Base-by-base conservation (phyloP, 1,284 basidiomycete genomes). In the Lentinula novae-zelandiae region DNA sequence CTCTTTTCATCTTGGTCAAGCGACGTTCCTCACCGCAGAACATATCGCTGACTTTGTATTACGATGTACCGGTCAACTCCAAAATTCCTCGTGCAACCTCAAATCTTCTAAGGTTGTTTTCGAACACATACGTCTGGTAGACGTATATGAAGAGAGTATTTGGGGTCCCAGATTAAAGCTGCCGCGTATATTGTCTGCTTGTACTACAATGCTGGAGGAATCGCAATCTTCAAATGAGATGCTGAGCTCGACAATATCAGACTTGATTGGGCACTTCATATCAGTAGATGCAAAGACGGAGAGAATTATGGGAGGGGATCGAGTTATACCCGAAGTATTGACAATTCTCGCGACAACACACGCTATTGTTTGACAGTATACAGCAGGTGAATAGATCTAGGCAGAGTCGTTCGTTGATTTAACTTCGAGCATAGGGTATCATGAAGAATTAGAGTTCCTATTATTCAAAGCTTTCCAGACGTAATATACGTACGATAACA, bases 111-210 rank as follows among this genome's bases (percentile, higher is more conserved):
- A 33, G 22, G 6, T 15, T 39, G 27, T 34, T 10, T 33, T 60
- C n/a, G 53, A 60, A 40, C 44, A 39, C 38, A n/a, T 63, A 10
- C 49, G 33, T 15, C 39, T 63, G 10, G 62, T 63, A 22, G 62
- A 63, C 36, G 58, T 53, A 6, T 63, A 63, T 39, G 62, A 63
- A 54, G 55, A 56, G 33, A 63, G 62, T 17, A 63, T 63, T 4
- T 63, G 62, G 62, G 62, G 62, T 13, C 49, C 46, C 34, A 49
- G 62, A 36, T 46, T 60, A 7, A 53, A 56, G n/a, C 34, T 60
- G 54, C 58, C 58, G 9, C 62, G 36, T 31, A 60, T 63, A 15
- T 15, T 60, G 17, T 48, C 58, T 20, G 54, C 62, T 15, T 17
- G 36, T 39, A 27, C 54, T 5, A 46, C 31, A 22, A 13, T 38